Conservation (phyloP, 140 eudicot genomes). For the Cichorium intybus region DNA sequence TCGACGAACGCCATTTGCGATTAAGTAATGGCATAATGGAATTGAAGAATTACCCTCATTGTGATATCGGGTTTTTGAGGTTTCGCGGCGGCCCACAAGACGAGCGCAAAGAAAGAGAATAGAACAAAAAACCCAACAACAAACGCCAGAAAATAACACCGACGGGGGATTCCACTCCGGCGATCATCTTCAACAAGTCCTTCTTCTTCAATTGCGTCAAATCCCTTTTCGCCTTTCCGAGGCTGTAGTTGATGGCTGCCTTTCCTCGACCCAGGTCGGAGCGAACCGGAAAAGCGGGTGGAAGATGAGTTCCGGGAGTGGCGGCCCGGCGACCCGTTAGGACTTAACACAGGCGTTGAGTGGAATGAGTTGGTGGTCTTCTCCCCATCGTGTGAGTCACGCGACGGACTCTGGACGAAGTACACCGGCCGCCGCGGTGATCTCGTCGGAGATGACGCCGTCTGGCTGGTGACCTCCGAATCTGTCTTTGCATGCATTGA, state of each 20-base stretch:
- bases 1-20: neutral
- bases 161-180: constrained; percentile 47
- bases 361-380: constrained; percentile 90
- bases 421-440: constrained; percentile 63
- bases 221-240: constrained; percentile 54
- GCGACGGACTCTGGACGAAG: constrained; percentile 93
- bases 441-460: constrained; percentile 80
- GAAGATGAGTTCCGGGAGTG: constrained; percentile 95
- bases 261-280: constrained; percentile 74
- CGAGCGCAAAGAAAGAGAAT: constrained; percentile 69
- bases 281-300: constrained; percentile 89
- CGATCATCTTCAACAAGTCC: constrained; percentile 79
- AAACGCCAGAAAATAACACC: constrained; percentile 72
- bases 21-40: neutral
- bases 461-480: constrained; percentile 90
- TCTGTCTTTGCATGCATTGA: constrained; percentile 87
- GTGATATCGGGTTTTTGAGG: constrained; percentile 71
- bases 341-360: constrained; percentile 90
- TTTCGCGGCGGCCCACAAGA: constrained; percentile 79
- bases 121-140: constrained; percentile 71
- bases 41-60: constrained; percentile 54
- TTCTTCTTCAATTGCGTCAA: constrained; percentile 93
- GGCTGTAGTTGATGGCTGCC: constrained; percentile 28
- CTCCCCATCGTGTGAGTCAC: constrained; percentile 95
- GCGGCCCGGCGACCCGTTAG: constrained; percentile 95